These are phyloP conservation scores for Ogataea degrootiae DNA, from an alignment of 805 yeast genomes.

Conservation along the genomic window DNA sequence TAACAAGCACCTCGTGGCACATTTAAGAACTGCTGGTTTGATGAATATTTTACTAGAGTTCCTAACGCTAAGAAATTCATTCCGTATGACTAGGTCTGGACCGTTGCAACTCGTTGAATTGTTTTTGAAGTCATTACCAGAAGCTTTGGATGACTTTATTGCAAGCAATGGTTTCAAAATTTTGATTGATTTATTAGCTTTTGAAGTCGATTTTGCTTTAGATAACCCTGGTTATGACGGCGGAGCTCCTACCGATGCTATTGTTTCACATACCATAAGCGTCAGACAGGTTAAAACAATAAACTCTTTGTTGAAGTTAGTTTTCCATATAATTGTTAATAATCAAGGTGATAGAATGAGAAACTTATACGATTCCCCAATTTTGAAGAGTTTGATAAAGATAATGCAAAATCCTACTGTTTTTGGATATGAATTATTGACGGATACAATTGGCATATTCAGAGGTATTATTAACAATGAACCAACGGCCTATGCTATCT, in stretches of 20 bases:
- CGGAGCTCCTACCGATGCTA: slow-evolving; percentile 50
- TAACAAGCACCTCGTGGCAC: slow-evolving; percentile 47
- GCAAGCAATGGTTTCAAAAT: slow-evolving; percentile 60
- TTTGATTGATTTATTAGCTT: slow-evolving; percentile 54
- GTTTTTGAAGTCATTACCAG: slow-evolving; percentile 40
- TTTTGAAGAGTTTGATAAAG: slow-evolving; percentile 56
- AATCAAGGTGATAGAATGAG: slow-evolving; percentile 82
- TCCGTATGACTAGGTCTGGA: slow-evolving; percentile 55
- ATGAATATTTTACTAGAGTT: slow-evolving; percentile 62
- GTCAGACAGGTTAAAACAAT: slow-evolving; percentile 57
- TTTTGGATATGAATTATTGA: slow-evolving; percentile 65
- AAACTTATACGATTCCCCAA: slow-evolving; percentile 78
- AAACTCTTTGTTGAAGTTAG: slow-evolving; percentile 58
- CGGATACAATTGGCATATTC: slow-evolving; percentile 58
- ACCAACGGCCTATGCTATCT: slow-evolving; percentile 79
- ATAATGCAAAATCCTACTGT: slow-evolving; percentile 50
- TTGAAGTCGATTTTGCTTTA: slow-evolving; percentile 62
- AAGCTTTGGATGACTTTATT: slow-evolving; percentile 58
- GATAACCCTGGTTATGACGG: slow-evolving; percentile 51
- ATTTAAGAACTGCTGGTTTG: slow-evolving; percentile 72
- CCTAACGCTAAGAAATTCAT: slow-evolving; percentile 45
- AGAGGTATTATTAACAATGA: slow-evolving; percentile 78
- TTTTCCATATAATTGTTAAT: slow-evolving; percentile 57
- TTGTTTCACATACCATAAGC: slow-evolving; percentile 46
- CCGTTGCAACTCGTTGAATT: slow-evolving; percentile 55